Percentiles rank a stretch among this genome's conserved stretches.
Conservation (phyloP, 176 grass and related monocot species). For the Pharus latifolius region DNA sequence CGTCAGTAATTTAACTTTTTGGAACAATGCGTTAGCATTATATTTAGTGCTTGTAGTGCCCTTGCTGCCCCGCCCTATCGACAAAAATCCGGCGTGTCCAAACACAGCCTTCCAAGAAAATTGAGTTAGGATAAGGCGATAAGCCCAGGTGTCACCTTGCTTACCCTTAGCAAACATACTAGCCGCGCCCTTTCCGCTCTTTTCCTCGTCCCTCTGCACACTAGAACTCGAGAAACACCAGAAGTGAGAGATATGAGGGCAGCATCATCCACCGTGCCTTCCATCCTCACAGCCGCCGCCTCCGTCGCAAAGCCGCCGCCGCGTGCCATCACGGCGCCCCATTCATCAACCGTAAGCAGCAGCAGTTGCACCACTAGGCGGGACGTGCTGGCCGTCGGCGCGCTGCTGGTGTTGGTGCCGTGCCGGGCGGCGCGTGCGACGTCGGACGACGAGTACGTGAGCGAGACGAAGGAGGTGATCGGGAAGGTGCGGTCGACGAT, state of each 20-base stretch:
- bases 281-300: slow-evolving; percentile 10
- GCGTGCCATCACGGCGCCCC: not conserved
- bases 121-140: slow-evolving; percentile 36
- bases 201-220: not conserved
- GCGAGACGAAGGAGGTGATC: slow-evolving; percentile 86
- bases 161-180: not conserved
- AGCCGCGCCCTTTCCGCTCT: not conserved
- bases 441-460: slow-evolving; percentile 81
- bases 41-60: too few relatives aligned
- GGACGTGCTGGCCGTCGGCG: slow-evolving; percentile 7
- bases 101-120: not conserved
- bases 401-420: slow-evolving; percentile 7
- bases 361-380: not conserved
- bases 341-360: not conserved
- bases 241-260: slow-evolving; percentile 21
- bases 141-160: slow-evolving; percentile 29
- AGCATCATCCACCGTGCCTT: slow-evolving; percentile 21
- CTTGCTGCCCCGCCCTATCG: slow-evolving; percentile 6
- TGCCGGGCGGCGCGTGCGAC: slow-evolving; percentile 29
- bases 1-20: too few relatives aligned
- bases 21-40: too few relatives aligned
- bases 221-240: not conserved
- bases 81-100: slow-evolving; percentile 4
- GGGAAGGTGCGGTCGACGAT: slow-evolving; percentile 85
- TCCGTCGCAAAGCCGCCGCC: slow-evolving; percentile 6